Conservation (phyloP, 176 grass and related monocot species). For the Typha latifolia region DNA sequence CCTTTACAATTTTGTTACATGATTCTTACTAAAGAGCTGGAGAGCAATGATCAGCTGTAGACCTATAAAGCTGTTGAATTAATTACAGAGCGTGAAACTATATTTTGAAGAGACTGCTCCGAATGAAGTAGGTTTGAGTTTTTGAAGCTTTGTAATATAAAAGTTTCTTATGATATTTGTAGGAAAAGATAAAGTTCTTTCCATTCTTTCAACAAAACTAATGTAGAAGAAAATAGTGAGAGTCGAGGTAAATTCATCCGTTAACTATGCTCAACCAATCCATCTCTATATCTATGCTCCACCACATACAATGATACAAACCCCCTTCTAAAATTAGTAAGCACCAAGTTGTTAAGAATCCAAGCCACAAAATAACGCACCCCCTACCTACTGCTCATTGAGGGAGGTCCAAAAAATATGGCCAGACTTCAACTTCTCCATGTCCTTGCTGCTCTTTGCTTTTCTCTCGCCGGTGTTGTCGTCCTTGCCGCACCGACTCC, state of each 20-base stretch:
- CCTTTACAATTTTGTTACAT: too few species aligned
- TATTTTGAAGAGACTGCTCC: too few species aligned
- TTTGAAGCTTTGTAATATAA: too few species aligned
- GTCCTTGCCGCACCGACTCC: slow-evolving; percentile 6
- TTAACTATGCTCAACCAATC: not conserved
- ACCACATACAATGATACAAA: not conserved
- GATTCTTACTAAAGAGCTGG: too few species aligned
- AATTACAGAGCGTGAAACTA: too few species aligned
- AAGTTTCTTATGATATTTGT: too few species aligned
- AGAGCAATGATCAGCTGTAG: not conserved
- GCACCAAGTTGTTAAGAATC: slow-evolving; percentile 1
- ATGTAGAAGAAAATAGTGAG: too few species aligned
- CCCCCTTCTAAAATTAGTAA: not conserved
- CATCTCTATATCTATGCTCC: not conserved
- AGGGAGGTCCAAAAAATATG: not conserved
- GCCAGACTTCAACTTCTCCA: not conserved
- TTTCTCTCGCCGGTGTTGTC: slow-evolving; percentile 25
- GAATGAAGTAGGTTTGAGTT: too few species aligned
- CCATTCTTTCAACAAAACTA: too few species aligned
- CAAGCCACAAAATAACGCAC: not conserved
- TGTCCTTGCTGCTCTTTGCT: not conserved
- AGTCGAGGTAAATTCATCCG: not conserved
- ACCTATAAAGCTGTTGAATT: not conserved
- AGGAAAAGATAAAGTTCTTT: too few species aligned
- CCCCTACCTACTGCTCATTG: not conserved